Base-by-base conservation (phyloP, 2,329 filamentous ascomycete species). In the Eutypa lata region DNA sequence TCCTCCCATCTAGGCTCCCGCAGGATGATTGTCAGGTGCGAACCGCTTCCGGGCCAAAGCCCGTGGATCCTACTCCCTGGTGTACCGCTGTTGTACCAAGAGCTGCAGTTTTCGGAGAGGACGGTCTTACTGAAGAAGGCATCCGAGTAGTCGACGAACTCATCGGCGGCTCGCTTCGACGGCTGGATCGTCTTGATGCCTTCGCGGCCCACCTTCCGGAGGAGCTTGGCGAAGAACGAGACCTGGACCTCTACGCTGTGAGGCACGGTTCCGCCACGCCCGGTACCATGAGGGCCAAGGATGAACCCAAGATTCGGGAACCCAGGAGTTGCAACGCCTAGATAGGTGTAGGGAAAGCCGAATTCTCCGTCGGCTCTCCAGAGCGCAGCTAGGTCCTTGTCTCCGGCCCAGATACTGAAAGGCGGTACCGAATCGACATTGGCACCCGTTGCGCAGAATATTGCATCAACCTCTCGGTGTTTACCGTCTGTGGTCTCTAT, bases 251-350 rank as follows among this genome's bases (percentile, higher is more conserved):
- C 88, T 22, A 87, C 76, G 53, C 76, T 80, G 61, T 88, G 82
- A 1, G 87, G 86, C 0, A 89, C 81, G 0, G 84, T 89, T 1
- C 87, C 87, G 2, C 81, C 83, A 2, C 81, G 76, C 0, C 83
- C 84, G 0, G 78, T 75, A 1, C 77, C 75, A 59, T 86, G 76
- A 0, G 86, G 84, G 0, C 86, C 87, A 26, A 81, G 78, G 6
- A 89, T 62, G 63, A 86, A 87, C 26, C 88, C 73, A 0, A 89
- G 70, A 57, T 90, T 90, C 0, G 87, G 86, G 55, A 89, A 89
- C 0, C 79, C 81, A 0, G 86, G 85, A 0, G 83, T 81, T 0
- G 81, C 80, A 1, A 85, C 61, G 0, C 86, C 86, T 7, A 89
- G 71, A 59, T 90, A 90, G 0, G 81, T 86, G 63, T 88, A 84